Evolutionary conservation across 345 rosid species (phyloP), one percentile per base, ranked within the genome.

Genomic region (Eutrema heterophyllum): DNA sequence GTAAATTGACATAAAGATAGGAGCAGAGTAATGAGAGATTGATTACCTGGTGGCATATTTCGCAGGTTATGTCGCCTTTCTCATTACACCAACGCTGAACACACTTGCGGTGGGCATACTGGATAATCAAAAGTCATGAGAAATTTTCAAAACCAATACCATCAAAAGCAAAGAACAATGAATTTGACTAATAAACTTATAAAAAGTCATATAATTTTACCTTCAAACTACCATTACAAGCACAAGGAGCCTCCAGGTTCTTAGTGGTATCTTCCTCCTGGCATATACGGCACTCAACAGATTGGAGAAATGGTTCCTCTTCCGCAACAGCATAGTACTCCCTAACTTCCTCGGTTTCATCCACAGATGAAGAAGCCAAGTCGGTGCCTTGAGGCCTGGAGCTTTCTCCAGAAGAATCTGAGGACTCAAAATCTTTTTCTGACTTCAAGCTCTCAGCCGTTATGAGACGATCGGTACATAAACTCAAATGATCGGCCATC

Each of bases 11-110:
- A 64, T 4, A 51, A 35, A 27, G 15, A 61, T 45, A 52, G 10
- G 36, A 39, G 54, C 65, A 49, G 49, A 32, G 32, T 30, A 29
- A 29, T 32, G 2, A 21, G 24, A 21, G 24, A 3, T n/a, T 7
- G 32, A 44, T 68, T 82, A 94, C 99, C 92, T 88, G 90, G 81
- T 95, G 97, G 49, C 99, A 95, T 57, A 92, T 95, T 78, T 95
- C 99, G 76, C 99, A 95, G 55, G 81, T 88, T 75, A 81, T 86
- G 76, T 92, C 96, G 35, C 99, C 96, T 76, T 95, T 95, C 87
- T 92, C 98, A 50, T 92, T 80, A 79, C 98, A 95, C 99, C 99
- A 95, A 71, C 80, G 96, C 74, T 95, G 99, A 52, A 95, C 98
- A 72, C 99, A 95, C 78, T 95, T 92, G 84, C 98, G 74, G 27